Evolutionary conservation across 23 red algal species (phyloP).

Genomic region (Agarophyton chilense): DNA sequence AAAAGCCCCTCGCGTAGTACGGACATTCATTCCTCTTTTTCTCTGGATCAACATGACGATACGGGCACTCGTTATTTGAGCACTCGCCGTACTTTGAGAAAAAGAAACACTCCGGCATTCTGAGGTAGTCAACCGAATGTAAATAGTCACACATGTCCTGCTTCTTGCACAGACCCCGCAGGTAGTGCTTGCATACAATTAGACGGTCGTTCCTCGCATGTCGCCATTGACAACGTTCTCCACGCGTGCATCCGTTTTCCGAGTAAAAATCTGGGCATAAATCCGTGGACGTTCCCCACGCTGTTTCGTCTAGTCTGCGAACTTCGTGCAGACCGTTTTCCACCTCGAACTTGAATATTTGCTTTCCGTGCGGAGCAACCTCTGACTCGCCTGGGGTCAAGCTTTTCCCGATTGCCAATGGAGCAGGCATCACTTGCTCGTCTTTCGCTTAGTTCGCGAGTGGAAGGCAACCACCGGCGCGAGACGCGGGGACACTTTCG

Average conservation of each 20-base stretch:
- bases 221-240: slow-evolving; percentile 92
- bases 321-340: slow-evolving; percentile 84
- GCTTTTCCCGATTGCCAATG: neutral
- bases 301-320: slow-evolving; percentile 77
- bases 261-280: slow-evolving; percentile 93
- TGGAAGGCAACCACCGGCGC: no score
- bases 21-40: slow-evolving; percentile 97
- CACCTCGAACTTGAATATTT: slow-evolving; percentile 87
- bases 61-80: slow-evolving; percentile 94
- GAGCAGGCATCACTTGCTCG: neutral
- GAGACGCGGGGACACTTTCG: neutral
- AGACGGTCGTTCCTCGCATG: slow-evolving; percentile 92
- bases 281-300: slow-evolving; percentile 91
- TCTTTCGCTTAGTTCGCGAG: neutral
- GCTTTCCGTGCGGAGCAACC: slow-evolving; percentile 67
- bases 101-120: slow-evolving; percentile 99
- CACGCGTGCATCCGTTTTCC: slow-evolving; percentile 85
- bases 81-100: slow-evolving; percentile 99
- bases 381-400: slow-evolving; percentile 56
- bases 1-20: slow-evolving; percentile 97
- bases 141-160: slow-evolving; percentile 96
- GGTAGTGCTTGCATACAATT: slow-evolving; percentile 99
- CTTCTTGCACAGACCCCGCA: slow-evolving; percentile 99
- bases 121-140: slow-evolving; percentile 84
- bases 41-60: slow-evolving; percentile 94